Percentiles rank a stretch among this genome's conserved stretches.
Evolutionary conservation across 1,284 basidiomycete species (phyloP).

Genomic region (Apiotrichum gamsii): DNA sequence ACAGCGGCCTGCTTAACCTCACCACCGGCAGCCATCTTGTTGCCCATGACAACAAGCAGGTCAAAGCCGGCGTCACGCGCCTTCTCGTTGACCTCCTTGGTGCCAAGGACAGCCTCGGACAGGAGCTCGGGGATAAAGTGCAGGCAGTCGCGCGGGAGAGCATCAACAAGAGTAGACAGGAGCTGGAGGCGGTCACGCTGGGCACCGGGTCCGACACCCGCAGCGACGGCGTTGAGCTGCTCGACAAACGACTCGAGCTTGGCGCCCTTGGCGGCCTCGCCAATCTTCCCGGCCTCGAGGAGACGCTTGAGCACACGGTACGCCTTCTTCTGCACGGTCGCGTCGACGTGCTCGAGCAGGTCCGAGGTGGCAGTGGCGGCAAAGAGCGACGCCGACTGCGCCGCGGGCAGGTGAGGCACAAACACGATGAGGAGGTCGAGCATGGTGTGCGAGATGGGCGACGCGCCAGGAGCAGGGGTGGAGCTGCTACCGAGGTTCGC

Average conservation of each 20-base stretch:
- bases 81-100: conserved; percentile 95
- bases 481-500: conserved; percentile 56
- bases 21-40: conserved; percentile 85
- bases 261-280: conserved; percentile 49
- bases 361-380: conserved; percentile 47
- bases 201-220: conserved; percentile 70
- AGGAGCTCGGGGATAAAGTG: conserved; percentile 84
- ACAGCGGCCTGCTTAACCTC: conserved; percentile 67
- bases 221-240: conserved; percentile 55
- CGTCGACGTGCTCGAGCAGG: conserved; percentile 59
- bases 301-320: conserved; percentile 81
- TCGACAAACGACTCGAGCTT: conserved; percentile 56
- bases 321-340: conserved; percentile 88
- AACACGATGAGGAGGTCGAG: conserved; percentile 85
- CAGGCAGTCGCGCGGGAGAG: conserved; percentile 64
- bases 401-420: conserved; percentile 64
- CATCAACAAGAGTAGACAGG: conserved; percentile 64
- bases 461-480: conserved; percentile 38
- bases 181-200: conserved; percentile 85
- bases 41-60: conserved; percentile 82
- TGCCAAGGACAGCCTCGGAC: conserved; percentile 93
- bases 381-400: conserved; percentile 61
- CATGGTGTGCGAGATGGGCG: conserved; percentile 64
- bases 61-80: conserved; percentile 86
- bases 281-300: conserved; percentile 58